phyloP scores from a whole-genome alignment of 352 stramenopile genomes.

The Phytophthora citricola region DNA sequence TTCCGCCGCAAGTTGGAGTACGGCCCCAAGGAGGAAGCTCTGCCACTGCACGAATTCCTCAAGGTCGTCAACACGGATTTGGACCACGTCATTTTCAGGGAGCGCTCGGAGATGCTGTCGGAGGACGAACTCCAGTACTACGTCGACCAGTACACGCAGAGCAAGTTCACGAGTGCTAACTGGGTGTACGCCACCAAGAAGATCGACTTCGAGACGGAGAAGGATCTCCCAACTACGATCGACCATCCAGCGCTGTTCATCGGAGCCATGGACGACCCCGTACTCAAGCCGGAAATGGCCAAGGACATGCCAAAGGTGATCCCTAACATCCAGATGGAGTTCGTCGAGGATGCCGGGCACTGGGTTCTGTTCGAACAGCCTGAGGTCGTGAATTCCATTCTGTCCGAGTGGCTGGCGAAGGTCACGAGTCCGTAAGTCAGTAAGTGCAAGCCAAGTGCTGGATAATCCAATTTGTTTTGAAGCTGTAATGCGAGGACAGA shows the following conservation, averaged over 20 bases:
- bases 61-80: conserved; percentile 28
- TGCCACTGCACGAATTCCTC: conserved; percentile 39
- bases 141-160: conserved; percentile 44
- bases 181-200: conserved; percentile 51
- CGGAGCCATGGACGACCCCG: conserved; percentile 41
- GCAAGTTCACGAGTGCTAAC: conserved; percentile 42
- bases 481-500: too few relatives aligned
- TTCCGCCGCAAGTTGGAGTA: conserved; percentile 42
- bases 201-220: conserved; percentile 56
- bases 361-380: conserved; percentile 49
- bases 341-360: conserved; percentile 49
- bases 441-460: too few relatives aligned
- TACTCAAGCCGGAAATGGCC: conserved; percentile 55
- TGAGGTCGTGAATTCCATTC: conserved; percentile 47
- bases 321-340: conserved; percentile 44
- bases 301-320: conserved; percentile 48
- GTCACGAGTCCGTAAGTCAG: conserved; percentile 19
- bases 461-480: too few relatives aligned
- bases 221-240: conserved; percentile 37
- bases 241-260: conserved; percentile 55
- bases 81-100: conserved; percentile 39
- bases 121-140: conserved; percentile 57
- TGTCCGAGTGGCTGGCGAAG: conserved; percentile 46
- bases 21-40: conserved; percentile 17
- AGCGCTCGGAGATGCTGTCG: conserved; percentile 43